A percentile compares a stretch with the other conserved stretches of the same genome.
Evolutionary conservation across 352 stramenopile genomes (phyloP).

Genomic region (Globisporangium orthogonon): DNA sequence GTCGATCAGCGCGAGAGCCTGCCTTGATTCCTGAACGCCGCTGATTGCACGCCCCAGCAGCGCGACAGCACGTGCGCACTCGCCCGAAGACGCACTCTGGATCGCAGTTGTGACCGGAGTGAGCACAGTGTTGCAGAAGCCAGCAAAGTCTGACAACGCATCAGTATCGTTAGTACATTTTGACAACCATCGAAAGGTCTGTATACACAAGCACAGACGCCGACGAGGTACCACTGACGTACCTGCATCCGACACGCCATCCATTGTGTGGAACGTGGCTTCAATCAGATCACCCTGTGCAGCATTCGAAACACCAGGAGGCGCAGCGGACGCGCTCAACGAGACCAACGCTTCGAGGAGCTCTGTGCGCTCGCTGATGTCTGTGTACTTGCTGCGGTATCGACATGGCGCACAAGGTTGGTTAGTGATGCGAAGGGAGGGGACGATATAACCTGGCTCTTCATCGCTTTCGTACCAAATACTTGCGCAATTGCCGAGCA

Average conservation of each 20-base stretch:
- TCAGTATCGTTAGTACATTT: not conserved
- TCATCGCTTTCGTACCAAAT: constrained; percentile 35
- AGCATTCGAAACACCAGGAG: constrained; percentile 10
- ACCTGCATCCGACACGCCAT: constrained; percentile 43
- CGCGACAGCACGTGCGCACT: constrained; percentile 25
- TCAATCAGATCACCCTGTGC: constrained; percentile 30
- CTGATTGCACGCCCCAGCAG: constrained; percentile 51
- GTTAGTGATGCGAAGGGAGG: not conserved
- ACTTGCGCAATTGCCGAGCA: constrained; percentile 41
- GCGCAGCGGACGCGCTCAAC: constrained; percentile 2
- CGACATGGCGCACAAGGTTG: not conserved
- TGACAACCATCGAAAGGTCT: not conserved
- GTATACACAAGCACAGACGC: not conserved
- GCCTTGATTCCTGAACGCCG: constrained; percentile 26
- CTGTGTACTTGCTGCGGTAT: constrained; percentile 50
- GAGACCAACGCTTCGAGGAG: constrained; percentile 28
- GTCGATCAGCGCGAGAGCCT: constrained; percentile 25
- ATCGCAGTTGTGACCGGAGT: constrained; percentile 22
- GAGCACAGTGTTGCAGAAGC: constrained; percentile 46
- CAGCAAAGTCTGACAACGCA: constrained; percentile 29
- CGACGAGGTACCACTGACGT: constrained; percentile 2
- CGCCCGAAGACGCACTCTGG: constrained; percentile 20
- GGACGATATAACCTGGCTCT: not conserved
- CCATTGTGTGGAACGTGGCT: constrained; percentile 47
- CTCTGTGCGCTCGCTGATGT: constrained; percentile 35